A percentile compares a stretch with the other conserved stretches of the same genome.
These are phyloP conservation scores for Neurospora sp. DNA, from an alignment of 495 filamentous ascomycete species.

Conservation along the genomic window DNA sequence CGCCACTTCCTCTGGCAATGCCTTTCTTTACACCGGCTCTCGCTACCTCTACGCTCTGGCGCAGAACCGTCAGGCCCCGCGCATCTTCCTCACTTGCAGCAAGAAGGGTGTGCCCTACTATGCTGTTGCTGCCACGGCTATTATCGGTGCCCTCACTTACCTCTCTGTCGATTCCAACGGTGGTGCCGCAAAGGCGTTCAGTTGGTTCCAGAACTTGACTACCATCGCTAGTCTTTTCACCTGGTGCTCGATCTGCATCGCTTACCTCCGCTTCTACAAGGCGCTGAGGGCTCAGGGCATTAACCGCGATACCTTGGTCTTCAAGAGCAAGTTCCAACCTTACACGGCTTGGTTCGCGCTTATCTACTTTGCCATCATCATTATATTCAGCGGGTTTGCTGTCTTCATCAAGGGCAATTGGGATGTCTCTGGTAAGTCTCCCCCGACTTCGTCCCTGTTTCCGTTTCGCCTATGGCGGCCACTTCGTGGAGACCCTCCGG, in stretches of 20 bases:
- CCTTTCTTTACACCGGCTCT: slow-evolving; percentile 58
- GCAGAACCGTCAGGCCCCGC: slow-evolving; percentile 45
- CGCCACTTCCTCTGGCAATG: slow-evolving; percentile 58
- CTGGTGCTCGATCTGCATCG: slow-evolving; percentile 51
- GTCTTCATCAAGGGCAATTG: slow-evolving; percentile 50
- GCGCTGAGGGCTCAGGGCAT: slow-evolving; percentile 42
- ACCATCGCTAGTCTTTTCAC: slow-evolving; percentile 19
- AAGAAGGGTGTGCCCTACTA: slow-evolving; percentile 41
- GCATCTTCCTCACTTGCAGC: slow-evolving; percentile 39
- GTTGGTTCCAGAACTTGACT: slow-evolving; percentile 45
- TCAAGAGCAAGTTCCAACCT: slow-evolving; percentile 42
- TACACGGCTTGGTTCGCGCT: slow-evolving; percentile 41
- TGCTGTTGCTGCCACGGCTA: slow-evolving; percentile 35
- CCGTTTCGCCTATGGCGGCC: not conserved
- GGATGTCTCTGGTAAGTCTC: slow-evolving; percentile 1
- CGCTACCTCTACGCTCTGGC: slow-evolving; percentile 56
- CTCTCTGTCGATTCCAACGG: slow-evolving; percentile 30
- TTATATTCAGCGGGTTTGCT: slow-evolving; percentile 52
- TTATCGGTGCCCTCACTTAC: slow-evolving; percentile 44
- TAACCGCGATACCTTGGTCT: slow-evolving; percentile 35
- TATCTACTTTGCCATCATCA: slow-evolving; percentile 39
- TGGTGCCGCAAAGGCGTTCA: slow-evolving; percentile 39
- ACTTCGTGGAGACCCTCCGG: not conserved
- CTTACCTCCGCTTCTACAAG: slow-evolving; percentile 51
- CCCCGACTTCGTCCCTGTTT: slow-evolving; percentile 23